Conservation (phyloP, 2,329 filamentous ascomycete species). For the Chaetoscypha palmicola region DNA sequence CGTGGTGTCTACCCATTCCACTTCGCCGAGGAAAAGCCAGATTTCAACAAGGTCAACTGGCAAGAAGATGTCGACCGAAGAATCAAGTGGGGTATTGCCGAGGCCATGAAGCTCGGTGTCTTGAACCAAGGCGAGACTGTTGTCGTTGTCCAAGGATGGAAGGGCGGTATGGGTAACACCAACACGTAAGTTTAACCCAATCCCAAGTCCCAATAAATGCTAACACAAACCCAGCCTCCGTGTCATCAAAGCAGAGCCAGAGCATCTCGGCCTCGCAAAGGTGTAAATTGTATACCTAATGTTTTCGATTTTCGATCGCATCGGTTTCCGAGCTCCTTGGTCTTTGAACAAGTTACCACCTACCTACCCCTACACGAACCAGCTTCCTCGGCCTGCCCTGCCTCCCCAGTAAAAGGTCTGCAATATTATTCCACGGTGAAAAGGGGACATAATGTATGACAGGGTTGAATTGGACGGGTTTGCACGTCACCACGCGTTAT, state of each 20-base stretch:
- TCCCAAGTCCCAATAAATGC: conserved; percentile 2
- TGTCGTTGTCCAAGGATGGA: conserved; percentile 84
- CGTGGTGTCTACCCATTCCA: conserved; percentile 97
- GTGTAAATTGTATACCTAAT: no score
- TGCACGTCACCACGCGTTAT: no score
- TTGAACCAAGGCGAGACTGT: conserved; percentile 67
- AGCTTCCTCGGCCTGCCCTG: no score
- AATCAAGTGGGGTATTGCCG: conserved; percentile 91
- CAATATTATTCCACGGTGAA: no score
- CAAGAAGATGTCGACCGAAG: conserved; percentile 97
- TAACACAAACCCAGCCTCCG: conserved; percentile 22
- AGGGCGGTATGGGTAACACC: conserved; percentile 85
- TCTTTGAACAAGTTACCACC: no score
- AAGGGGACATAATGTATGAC: no score
- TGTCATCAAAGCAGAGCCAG: conserved; percentile 30
- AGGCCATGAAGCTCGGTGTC: conserved; percentile 76
- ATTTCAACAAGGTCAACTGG: conserved; percentile 90
- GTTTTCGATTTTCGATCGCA: no score
- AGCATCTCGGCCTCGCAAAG: conserved; percentile 15
- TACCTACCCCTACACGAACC: no score
- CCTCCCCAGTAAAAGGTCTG: no score
- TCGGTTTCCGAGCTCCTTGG: no score
- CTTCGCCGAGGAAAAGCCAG: conserved; percentile 87
- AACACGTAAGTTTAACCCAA: conserved; percentile 51
- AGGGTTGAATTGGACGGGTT: no score